These are phyloP conservation scores for Phytophthora fragariaefolia DNA, from an alignment of 352 stramenopile genomes.

Conservation along the genomic window DNA sequence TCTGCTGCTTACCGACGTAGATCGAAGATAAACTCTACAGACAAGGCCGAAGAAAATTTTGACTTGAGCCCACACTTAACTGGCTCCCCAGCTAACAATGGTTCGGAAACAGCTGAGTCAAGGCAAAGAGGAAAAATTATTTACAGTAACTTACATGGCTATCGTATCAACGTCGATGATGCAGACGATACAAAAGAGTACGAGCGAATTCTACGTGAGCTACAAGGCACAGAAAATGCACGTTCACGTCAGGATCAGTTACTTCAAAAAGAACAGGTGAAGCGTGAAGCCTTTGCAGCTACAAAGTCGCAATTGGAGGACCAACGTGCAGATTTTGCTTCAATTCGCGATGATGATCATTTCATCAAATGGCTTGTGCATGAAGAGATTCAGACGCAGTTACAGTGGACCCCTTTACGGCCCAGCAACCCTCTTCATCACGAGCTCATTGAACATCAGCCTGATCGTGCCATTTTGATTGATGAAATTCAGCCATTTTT, in stretches of 20 bases:
- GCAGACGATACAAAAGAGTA: slow-evolving; percentile 72
- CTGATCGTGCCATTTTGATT: slow-evolving; percentile 65
- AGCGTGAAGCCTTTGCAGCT: slow-evolving; percentile 21
- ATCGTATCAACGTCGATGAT: slow-evolving; percentile 74
- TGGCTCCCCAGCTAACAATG: slow-evolving; percentile 11
- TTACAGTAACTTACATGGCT: slow-evolving; percentile 86
- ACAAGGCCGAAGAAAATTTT: background rate
- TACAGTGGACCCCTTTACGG: slow-evolving; percentile 68
- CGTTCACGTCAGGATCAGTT: slow-evolving; percentile 37
- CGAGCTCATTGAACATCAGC: slow-evolving; percentile 61
- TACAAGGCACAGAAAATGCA: slow-evolving; percentile 58
- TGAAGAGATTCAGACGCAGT: slow-evolving; percentile 44
- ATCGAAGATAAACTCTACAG: slow-evolving; percentile 5
- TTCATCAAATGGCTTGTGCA: slow-evolving; percentile 55
- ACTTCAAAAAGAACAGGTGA: slow-evolving; percentile 41
- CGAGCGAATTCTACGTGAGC: slow-evolving; percentile 72
- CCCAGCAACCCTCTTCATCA: slow-evolving; percentile 51
- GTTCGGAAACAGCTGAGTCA: slow-evolving; percentile 9
- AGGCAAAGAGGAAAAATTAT: slow-evolving; percentile 37
- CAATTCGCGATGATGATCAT: slow-evolving; percentile 40
- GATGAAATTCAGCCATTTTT: slow-evolving; percentile 86
- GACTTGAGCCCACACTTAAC: slow-evolving; percentile 1
- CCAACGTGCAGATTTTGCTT: slow-evolving; percentile 58
- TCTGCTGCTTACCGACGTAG: slow-evolving; percentile 32
- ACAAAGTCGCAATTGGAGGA: slow-evolving; percentile 50